Evolutionary conservation across 495 filamentous ascomycete genomes (phyloP).

Genomic region (Bryoglossum gracile): DNA sequence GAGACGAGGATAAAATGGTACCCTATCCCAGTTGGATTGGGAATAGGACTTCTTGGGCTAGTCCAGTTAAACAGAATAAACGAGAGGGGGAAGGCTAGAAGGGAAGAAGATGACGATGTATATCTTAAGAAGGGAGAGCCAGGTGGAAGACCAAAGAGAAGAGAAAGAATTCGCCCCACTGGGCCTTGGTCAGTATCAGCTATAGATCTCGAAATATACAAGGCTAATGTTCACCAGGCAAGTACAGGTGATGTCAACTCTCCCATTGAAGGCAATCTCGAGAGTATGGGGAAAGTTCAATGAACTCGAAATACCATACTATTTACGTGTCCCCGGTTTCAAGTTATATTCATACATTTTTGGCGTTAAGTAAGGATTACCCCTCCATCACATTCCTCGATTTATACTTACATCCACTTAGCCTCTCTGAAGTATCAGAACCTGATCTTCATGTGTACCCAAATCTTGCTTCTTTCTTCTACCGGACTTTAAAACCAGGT

Average conservation of each 20-base stretch:
- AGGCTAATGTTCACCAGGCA: conserved; percentile 48
- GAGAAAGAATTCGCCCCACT: conserved; percentile 67
- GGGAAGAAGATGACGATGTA: conserved; percentile 30
- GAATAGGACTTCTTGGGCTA: conserved; percentile 78
- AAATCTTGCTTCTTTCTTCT: conserved; percentile 96
- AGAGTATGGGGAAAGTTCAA: conserved; percentile 94
- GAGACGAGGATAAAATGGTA: conserved; percentile 87
- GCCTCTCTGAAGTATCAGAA: conserved; percentile 78
- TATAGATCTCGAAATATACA: neutral
- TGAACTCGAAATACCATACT: conserved; percentile 83
- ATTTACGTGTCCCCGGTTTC: conserved; percentile 89
- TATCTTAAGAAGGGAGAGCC: conserved; percentile 12
- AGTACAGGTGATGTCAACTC: conserved; percentile 90
- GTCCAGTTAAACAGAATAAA: conserved; percentile 75
- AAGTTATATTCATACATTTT: conserved; percentile 88
- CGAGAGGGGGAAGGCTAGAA: conserved; percentile 46
- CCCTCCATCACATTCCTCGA: neutral
- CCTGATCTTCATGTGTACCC: conserved; percentile 81
- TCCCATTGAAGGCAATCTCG: conserved; percentile 90
- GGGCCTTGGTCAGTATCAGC: conserved; percentile 66
- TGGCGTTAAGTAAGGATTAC: conserved; percentile 64
- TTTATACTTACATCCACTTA: conserved; percentile 21
- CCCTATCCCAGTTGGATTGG: conserved; percentile 87
- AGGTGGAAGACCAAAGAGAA: conserved; percentile 47
- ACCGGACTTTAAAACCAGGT: conserved; percentile 85